Evolutionary conservation across 2,329 filamentous ascomycete genomes (phyloP), one percentile per base, ranked within the genome.

Genomic region (Fusarium sp.): DNA sequence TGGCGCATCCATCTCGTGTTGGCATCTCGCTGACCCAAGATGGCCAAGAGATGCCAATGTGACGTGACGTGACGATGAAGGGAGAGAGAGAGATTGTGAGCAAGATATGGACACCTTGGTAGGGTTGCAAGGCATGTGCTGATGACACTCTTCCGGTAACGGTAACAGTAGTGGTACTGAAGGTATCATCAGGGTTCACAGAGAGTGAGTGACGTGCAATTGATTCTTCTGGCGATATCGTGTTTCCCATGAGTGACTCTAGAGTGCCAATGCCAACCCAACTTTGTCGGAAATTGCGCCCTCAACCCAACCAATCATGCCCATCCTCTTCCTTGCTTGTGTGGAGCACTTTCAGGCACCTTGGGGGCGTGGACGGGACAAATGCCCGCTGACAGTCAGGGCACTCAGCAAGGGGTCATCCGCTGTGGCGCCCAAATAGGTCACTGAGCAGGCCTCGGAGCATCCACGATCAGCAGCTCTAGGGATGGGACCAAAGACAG

Each of bases 211-310:
- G 33, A 40, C 53, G 33, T 40, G 20, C 24, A 27, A 27, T 57
- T 57, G 53, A 33, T 40, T 24, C 53, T 36, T 20, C 35, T 27
- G 33, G 20, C 16, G 33, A 27, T 36, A 57, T 57, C 20, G 46
- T 51, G 46, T 51, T 51, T 64, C 53, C 46, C 40, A 58, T 33
- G 31, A 36, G 38, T 27, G 24, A 64, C 40, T n/a, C 35, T 36
- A 57, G 5, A 64, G 27, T 57, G 42, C 55, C 51, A 57, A 63
- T 44, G 36, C 61, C 61, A 56, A 35, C 27, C 36, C 49, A 24
- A 29, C 29, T 46, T 17, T 31, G 12, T 62, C 75, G 75, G 75
- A 77, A 77, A 77, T 77, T 77, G 67, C 73, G 17, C 62, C 62
- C 66, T 64, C 12, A n/a, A 24, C 24, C 38, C 51, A 56, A 24